Base-by-base conservation (phyloP, 805 yeast species). In the Monosporozyma unispora region DNA sequence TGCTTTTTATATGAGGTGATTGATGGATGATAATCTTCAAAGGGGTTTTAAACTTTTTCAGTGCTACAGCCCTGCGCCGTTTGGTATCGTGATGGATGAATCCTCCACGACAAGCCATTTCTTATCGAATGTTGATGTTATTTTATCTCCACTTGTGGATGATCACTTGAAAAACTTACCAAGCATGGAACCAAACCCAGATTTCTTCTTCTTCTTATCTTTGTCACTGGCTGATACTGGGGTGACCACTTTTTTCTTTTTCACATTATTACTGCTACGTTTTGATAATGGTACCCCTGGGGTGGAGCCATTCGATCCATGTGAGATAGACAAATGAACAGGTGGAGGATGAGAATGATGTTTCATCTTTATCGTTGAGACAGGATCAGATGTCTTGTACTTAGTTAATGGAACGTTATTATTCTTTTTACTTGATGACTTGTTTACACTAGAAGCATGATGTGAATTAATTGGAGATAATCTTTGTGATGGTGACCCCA, bases 151-250 rank as follows among this genome's bases (percentile, higher is more conserved):
- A 37, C 14, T n/a, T 18, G 41, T 4, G 9, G 23, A 16, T 19
- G 14, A 23, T 43, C 27, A 42, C 14, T 44, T 48, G 47, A 58
- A 58, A 11, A 58, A 52, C 45, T 56, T 58, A 38, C 48, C 52
- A 37, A 58, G 56, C 53, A 57, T 56, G 9, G 62, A 54, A 14
- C 61, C 56, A 38, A 58, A 42, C 2, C 53, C 57, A 27, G 45
- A 38, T 47, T 50, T 50, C 46, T 53, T 53, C 50, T 50, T 50
- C 29, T 47, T 45, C 19, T 18, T 40, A 19, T 14, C 27, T 11
- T 18, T 21, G 2, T 28, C 28, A 33, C 23, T 31, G 14, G 31
- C 12, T 19, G 21, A 12, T 12, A 16, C 2, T 12, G 16, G n/a
- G 3, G n/a, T 11, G 14, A 31, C 7, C 16, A 12, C n/a, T 2